Conservation (phyloP, 805 yeast species). For the Candida schatavii region DNA sequence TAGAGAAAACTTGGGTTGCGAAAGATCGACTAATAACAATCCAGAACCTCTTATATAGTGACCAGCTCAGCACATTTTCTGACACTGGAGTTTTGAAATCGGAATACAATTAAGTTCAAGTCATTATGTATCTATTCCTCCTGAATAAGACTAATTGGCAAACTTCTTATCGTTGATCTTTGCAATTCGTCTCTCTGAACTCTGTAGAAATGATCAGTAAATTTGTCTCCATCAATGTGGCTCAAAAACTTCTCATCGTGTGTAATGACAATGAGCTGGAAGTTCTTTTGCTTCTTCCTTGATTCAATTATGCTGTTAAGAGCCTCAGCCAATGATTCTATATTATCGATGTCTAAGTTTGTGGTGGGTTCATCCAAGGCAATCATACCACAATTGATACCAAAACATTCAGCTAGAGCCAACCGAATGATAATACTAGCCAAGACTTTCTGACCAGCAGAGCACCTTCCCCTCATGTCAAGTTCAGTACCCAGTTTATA, state of each 20-base stretch:
- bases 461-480: constrained; percentile 97
- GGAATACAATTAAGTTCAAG: neutral
- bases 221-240: constrained; percentile 79
- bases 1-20: constrained; percentile 69
- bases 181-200: constrained; percentile 79
- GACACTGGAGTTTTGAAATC: neutral
- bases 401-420: constrained; percentile 94
- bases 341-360: constrained; percentile 84
- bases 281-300: constrained; percentile 77
- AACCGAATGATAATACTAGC: constrained; percentile 89
- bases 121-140: constrained; percentile 17
- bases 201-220: constrained; percentile 83
- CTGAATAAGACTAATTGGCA: constrained; percentile 40
- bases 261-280: constrained; percentile 92
- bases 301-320: constrained; percentile 70
- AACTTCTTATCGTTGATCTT: constrained; percentile 64
- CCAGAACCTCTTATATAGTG: neutral
- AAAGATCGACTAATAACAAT: constrained; percentile 48
- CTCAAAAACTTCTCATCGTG: constrained; percentile 91
- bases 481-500: constrained; percentile 85
- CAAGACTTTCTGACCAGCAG: constrained; percentile 95
- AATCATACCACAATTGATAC: constrained; percentile 90
- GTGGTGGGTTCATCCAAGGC: constrained; percentile 98
- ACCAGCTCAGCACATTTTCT: neutral
- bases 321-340: constrained; percentile 82